Percentiles rank a stretch among this genome's conserved stretches.
phyloP scores from a whole-genome alignment of 495 filamentous ascomycete genomes.

The Hyaloscypha bicolor region DNA sequence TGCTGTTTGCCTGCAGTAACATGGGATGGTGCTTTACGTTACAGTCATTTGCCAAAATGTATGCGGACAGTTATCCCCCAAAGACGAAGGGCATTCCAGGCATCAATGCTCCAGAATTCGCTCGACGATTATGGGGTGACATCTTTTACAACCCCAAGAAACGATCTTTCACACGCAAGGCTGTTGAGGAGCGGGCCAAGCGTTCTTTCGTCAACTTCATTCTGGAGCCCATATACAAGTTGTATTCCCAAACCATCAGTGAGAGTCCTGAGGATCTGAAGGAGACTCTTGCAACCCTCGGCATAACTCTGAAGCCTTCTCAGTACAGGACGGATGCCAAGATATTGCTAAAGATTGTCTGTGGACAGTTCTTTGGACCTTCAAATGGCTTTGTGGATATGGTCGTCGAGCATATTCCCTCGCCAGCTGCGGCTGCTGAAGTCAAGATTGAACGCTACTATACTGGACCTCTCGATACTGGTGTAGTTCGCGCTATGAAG shows the following conservation, averaged over 20 bases:
- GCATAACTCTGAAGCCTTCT: conserved; percentile 85
- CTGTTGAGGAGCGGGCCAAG: conserved; percentile 76
- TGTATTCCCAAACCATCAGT: conserved; percentile 94
- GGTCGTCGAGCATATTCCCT: conserved; percentile 88
- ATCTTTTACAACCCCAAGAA: conserved; percentile 92
- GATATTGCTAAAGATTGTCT: conserved; percentile 84
- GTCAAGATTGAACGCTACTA: conserved; percentile 82
- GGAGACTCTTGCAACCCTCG: conserved; percentile 74
- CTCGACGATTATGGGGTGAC: conserved; percentile 87
- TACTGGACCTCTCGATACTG: conserved; percentile 91
- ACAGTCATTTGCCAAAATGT: conserved; percentile 93
- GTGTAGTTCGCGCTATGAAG: conserved; percentile 76
- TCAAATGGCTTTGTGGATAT: conserved; percentile 94
- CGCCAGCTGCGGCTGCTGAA: conserved; percentile 77
- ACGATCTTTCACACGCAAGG: conserved; percentile 88
- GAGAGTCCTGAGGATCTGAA: conserved; percentile 87
- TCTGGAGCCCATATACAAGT: conserved; percentile 95
- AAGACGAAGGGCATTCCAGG: conserved; percentile 47
- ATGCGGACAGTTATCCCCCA: conserved; percentile 73
- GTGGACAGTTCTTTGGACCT: conserved; percentile 92
- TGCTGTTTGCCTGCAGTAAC: conserved; percentile 86
- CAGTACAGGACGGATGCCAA: conserved; percentile 90
- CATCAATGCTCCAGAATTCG: conserved; percentile 79
- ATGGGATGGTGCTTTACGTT: conserved; percentile 98
- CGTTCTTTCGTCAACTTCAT: conserved; percentile 93